Percentiles rank a stretch among this genome's conserved stretches.
Conservation (phyloP, 306 rosid species). For the Trifolium fragiferum region DNA sequence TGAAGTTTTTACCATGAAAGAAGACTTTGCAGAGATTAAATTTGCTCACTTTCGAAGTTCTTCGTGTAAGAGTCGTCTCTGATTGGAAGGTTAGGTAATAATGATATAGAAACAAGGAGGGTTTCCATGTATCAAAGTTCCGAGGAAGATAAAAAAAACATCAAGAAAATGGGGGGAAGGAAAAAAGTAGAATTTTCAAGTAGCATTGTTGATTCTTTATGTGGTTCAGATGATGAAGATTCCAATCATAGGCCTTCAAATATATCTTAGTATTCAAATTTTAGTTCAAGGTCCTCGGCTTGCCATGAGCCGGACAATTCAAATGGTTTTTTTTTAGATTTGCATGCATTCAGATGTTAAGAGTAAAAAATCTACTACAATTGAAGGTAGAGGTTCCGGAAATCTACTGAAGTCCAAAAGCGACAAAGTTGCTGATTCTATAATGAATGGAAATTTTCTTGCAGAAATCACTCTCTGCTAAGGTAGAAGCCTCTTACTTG, state of each 20-base stretch:
- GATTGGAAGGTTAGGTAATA: too few species aligned
- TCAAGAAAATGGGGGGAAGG: conserved; percentile 66
- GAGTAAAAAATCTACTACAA: conserved; percentile 46
- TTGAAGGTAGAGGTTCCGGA: conserved; percentile 44
- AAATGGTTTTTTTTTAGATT: conserved; percentile 63
- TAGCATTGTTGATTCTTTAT: conserved; percentile 70
- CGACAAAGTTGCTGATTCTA: conserved; percentile 52
- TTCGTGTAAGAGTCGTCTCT: too few species aligned
- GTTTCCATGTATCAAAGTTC: too few species aligned
- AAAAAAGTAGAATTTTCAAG: conserved; percentile 66
- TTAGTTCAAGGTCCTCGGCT: conserved; percentile 40
- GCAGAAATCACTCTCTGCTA: conserved; percentile 58
- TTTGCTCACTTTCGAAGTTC: conserved; percentile 64
- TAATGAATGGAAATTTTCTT: conserved; percentile 50
- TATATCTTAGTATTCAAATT: conserved; percentile 38
- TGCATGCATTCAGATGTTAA: conserved; percentile 55
- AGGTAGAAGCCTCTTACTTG: conserved; percentile 52
- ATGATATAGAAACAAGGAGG: too few species aligned
- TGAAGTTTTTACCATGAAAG: conserved; percentile 57
- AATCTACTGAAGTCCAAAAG: conserved; percentile 54
- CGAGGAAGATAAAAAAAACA: conserved; percentile 53
- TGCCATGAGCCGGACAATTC: conserved; percentile 48
- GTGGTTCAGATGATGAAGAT: conserved; percentile 71
- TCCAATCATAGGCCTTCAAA: conserved; percentile 12
- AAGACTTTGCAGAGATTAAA: conserved; percentile 68